Base-by-base conservation (phyloP, 805 yeast genomes). In the Starmerella vaccinii region DNA sequence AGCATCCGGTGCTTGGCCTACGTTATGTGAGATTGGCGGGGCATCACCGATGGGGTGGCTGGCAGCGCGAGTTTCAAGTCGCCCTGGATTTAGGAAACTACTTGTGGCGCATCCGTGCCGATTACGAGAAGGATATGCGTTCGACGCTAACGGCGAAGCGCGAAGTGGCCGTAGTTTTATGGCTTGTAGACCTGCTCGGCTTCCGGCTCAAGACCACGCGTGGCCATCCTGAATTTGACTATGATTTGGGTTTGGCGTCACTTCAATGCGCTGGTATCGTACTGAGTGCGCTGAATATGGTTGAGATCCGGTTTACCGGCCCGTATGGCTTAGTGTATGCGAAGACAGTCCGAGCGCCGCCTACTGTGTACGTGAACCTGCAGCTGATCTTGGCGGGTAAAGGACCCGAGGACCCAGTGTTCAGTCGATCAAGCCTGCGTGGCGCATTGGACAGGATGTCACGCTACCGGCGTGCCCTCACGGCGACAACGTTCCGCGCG, bases 171-270 rank as follows among this genome's bases (percentile, higher is more conserved):
- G 86, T 92, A 1, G 96, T 96, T 3, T 86, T 90, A 44, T 90
- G 90, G 66, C 74, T 90, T 44, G 89, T 90, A 62, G 97, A 90
- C 70, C 80, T 82, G 3, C 81, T 90, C 62, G 97, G 97, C 0
- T 74, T 90, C 57, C 84, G 97, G 82, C 97, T 97, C 1, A 97
- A 97, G 65, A 96, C 97, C 60, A 97, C 90, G 67, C 90, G 90
- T 65, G 83, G 90, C 10, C 15, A 12, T 18, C 4, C 33, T 15
- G 7, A 12, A 12, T 18, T 16, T 18, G 45, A 26, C 45, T 18
- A 41, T 16, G 34, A 26, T 7, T 12, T 41, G 4, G 34, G 45
- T 5, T 24, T 29, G 3, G 24, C 4, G 16, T 18, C 45, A 16
- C 34, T 41, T 4, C 45, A 2, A 10, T 18, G 33, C 16, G 22